Evolutionary conservation across 1,284 basidiomycete genomes (phyloP).

Genomic region (Fomitopsis schrenkii): DNA sequence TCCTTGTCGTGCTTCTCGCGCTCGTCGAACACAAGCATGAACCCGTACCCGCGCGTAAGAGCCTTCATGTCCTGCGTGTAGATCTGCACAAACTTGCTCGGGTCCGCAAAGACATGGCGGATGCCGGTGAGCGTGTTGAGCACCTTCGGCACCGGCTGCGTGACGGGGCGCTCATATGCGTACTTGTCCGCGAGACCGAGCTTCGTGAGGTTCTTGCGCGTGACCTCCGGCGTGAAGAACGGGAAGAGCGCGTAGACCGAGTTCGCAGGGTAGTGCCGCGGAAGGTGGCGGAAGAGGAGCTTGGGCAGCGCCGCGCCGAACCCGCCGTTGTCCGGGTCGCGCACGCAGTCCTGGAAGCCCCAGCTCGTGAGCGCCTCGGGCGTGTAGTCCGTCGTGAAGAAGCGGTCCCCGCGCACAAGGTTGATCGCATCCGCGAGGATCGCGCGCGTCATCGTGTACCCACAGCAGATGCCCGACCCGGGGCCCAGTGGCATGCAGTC

Average conservation of each 20-base stretch:
- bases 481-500: constrained; percentile 64
- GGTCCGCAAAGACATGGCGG: not conserved
- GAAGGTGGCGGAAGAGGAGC: constrained; percentile 70
- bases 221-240: constrained; percentile 49
- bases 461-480: constrained; percentile 81
- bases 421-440: constrained; percentile 84
- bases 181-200: not conserved
- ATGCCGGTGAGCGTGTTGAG: not conserved
- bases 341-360: constrained; percentile 71
- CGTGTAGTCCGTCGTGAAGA: constrained; percentile 74
- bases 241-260: constrained; percentile 66
- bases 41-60: not conserved
- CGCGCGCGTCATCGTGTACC: constrained; percentile 81
- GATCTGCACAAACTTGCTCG: not conserved
- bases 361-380: constrained; percentile 51
- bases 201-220: constrained; percentile 33
- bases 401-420: constrained; percentile 69
- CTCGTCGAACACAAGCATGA: not conserved
- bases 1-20: not conserved
- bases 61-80: not conserved
- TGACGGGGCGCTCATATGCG: not conserved
- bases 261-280: constrained; percentile 57
- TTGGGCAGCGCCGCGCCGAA: constrained; percentile 69
- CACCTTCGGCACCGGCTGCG: not conserved
- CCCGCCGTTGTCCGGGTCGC: constrained; percentile 60